Evolutionary conservation across 2,329 filamentous ascomycete genomes (phyloP), one percentile per base, ranked within the genome.

Genomic region (Aspergillus pseudonomiae): DNA sequence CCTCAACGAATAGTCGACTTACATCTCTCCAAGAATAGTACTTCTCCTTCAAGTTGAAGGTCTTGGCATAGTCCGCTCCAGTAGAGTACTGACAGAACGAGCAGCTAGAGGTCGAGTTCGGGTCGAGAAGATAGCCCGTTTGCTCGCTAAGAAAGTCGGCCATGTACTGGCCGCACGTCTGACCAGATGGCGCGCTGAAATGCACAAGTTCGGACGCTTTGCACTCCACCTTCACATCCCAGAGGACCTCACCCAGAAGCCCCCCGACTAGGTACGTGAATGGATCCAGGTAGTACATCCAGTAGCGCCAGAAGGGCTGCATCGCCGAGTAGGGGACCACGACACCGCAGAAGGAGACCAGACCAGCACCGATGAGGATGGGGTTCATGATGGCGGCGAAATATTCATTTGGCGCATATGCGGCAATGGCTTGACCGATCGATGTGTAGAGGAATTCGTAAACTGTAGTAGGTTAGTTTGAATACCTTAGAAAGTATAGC

Each of bases 331-430:
- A 80, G 0, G 77, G 79, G 2, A 77, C 75, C 1, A 81, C 70
- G 7, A 79, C 77, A 28, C 78, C 77, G 53, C 76, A 78, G 68
- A 80, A 80, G 63, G 71, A 73, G 61, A 80, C 65, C 65, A 81
- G 65, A 2, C 73, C 79, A 1, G 78, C 76, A 6, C 83, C 81
- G 61, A 89, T 77, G 12, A 88, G 59, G 0, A 89, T 71, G 0
- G 86, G 86, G 66, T 88, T 88, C 64, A 83, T 81, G 5, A 89
- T 79, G 0, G 85, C 79, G 0, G 87, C 87, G 52, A 88, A 88
- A 12, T 87, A 82, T 39, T 83, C 85, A 65, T 87, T 88, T 0
- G 87, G 87, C 0, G 86, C 84, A 64, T 88, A 89, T 1, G 87
- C 86, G 0, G 86, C 86, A n/a, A 89, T 79, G 2, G 73, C 75